phyloP scores from a whole-genome alignment of 805 yeast species.

The Deakozyma indianensis region DNA sequence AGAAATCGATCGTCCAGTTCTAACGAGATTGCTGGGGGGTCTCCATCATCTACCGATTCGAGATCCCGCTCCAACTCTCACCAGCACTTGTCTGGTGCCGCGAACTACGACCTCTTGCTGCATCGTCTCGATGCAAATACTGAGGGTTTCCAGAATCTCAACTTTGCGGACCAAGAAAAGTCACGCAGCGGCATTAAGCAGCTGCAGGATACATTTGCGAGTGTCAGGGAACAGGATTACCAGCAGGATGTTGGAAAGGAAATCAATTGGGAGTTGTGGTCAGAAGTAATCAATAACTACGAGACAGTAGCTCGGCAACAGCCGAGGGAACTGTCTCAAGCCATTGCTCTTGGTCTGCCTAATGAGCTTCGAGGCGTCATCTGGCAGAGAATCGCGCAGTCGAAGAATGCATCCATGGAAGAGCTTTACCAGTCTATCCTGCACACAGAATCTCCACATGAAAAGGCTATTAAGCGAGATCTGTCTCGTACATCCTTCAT shows the following conservation, averaged over 20 bases:
- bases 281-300: slow-evolving; percentile 64
- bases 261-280: slow-evolving; percentile 57
- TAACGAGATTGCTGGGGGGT: background rate
- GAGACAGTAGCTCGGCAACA: slow-evolving; percentile 47
- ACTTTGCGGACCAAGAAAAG: slow-evolving; percentile 38
- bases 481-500: slow-evolving; percentile 75
- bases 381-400: slow-evolving; percentile 80
- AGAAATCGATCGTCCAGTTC: background rate
- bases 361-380: slow-evolving; percentile 72
- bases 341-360: slow-evolving; percentile 71
- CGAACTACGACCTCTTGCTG: slow-evolving; percentile 44
- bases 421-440: slow-evolving; percentile 39
- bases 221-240: slow-evolving; percentile 6
- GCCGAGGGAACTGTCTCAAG: slow-evolving; percentile 42
- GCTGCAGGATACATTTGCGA: slow-evolving; percentile 22
- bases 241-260: slow-evolving; percentile 6
- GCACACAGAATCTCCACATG: slow-evolving; percentile 43
- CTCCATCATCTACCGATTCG: background rate
- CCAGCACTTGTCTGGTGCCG: slow-evolving; percentile 7
- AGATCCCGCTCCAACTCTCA: background rate
- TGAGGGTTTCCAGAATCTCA: slow-evolving; percentile 34
- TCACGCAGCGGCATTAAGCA: slow-evolving; percentile 28
- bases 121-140: slow-evolving; percentile 45
- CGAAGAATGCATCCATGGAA: slow-evolving; percentile 50
- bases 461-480: slow-evolving; percentile 67